Conservation (phyloP, 2,329 filamentous ascomycete species). For the Talaromyces pinophilus region DNA sequence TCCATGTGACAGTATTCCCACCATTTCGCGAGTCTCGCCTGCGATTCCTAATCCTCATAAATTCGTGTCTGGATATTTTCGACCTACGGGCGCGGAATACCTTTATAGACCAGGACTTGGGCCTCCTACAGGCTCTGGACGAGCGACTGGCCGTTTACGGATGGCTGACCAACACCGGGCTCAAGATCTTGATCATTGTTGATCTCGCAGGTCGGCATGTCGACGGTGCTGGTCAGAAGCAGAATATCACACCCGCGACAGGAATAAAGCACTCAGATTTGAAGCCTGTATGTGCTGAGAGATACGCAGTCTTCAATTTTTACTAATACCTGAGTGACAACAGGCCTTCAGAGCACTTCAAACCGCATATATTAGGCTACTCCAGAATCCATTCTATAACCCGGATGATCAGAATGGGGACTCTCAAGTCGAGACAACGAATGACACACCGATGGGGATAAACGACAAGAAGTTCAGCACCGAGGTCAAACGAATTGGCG, state of each 20-base stretch:
- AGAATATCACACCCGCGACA: slow-evolving; percentile 49
- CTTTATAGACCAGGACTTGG: slow-evolving; percentile 77
- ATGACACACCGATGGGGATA: slow-evolving; percentile 64
- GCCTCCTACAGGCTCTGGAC: slow-evolving; percentile 88
- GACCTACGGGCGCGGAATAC: slow-evolving; percentile 77
- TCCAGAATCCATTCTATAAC: slow-evolving; percentile 94
- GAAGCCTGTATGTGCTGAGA: slow-evolving; percentile 63
- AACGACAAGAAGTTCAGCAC: slow-evolving; percentile 76
- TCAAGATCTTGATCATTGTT: slow-evolving; percentile 85
- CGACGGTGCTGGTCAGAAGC: slow-evolving; percentile 34
- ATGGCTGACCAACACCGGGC: slow-evolving; percentile 92
- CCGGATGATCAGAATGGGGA: slow-evolving; percentile 78
- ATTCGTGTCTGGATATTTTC: slow-evolving; percentile 90
- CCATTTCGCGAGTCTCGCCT: slow-evolving; percentile 66
- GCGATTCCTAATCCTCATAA: slow-evolving; percentile 88
- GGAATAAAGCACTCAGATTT: slow-evolving; percentile 84
- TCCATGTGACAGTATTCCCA: slow-evolving; percentile 89
- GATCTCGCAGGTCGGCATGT: slow-evolving; percentile 77
- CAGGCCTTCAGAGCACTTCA: slow-evolving; percentile 88
- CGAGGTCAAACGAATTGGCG: slow-evolving; percentile 83
- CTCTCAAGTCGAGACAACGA: slow-evolving; percentile 47
- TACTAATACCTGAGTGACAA: slow-evolving; percentile 20
- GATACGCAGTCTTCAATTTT: slow-evolving; percentile 11
- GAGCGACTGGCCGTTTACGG: slow-evolving; percentile 92
- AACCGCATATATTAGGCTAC: slow-evolving; percentile 80